These are phyloP conservation scores for Diutina siamensis DNA, from an alignment of 1,139 yeast species.

Conservation along the genomic window DNA sequence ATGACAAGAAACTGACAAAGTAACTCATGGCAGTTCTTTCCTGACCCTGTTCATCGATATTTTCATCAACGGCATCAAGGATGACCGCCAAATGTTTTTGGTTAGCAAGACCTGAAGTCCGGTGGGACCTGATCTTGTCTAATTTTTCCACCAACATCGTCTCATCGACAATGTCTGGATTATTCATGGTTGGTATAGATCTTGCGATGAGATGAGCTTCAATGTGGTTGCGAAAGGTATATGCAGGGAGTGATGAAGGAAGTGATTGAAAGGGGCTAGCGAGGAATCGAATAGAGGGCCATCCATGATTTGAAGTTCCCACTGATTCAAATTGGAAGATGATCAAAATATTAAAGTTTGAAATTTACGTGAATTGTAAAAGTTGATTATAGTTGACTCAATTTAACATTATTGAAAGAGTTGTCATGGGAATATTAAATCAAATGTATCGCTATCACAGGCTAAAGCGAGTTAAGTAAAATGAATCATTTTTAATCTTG, in stretches of 20 bases:
- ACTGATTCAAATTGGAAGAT: no score
- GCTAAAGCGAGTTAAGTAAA: no score
- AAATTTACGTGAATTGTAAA: no score
- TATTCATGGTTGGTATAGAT: slow-evolving; percentile 2
- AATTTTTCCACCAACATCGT: not conserved
- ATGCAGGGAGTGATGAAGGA: no score
- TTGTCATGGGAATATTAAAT: not conserved
- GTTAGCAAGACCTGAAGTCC: slow-evolving; percentile 65
- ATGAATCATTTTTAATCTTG: no score
- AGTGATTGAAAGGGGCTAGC: no score
- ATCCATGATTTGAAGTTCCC: no score
- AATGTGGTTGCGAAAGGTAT: no score
- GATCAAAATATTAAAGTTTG: no score
- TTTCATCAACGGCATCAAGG: slow-evolving; percentile 83
- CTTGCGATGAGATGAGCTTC: not conserved
- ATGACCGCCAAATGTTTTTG: slow-evolving; percentile 69
- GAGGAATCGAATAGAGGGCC: no score
- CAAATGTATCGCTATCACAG: no score
- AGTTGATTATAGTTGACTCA: no score
- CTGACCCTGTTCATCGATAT: slow-evolving; percentile 60
- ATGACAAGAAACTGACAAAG: slow-evolving; percentile 70
- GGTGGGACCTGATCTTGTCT: slow-evolving; percentile 46
- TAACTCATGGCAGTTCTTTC: slow-evolving; percentile 58
- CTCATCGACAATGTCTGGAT: slow-evolving; percentile 3
- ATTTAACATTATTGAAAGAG: not conserved